These are phyloP conservation scores for Hyaloscypha bicolor DNA, from an alignment of 495 filamentous ascomycete species.

Conservation along the genomic window DNA sequence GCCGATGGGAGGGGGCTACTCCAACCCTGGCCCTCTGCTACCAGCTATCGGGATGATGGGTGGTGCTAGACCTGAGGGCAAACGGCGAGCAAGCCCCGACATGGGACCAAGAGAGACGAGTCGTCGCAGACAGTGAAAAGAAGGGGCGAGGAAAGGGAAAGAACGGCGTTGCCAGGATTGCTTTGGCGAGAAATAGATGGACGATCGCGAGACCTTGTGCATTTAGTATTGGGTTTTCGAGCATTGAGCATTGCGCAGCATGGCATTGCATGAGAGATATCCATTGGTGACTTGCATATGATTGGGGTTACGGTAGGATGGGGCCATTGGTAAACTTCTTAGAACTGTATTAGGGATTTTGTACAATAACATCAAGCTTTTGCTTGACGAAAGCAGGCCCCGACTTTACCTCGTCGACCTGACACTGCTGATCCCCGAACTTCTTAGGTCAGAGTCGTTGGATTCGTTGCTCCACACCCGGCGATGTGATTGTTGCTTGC, in stretches of 20 bases:
- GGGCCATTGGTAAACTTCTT: conserved; percentile 15
- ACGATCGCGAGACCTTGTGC: conserved; percentile 11
- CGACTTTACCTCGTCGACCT: not conserved
- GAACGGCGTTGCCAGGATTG: conserved; percentile 12
- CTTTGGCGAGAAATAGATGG: not conserved
- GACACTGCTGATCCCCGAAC: not conserved
- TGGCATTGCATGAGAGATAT: conserved; percentile 27
- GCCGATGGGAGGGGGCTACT: conserved; percentile 33
- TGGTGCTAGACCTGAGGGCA: conserved; percentile 15
- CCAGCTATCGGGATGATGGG: conserved; percentile 36
- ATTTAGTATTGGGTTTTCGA: not conserved
- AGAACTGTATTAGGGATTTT: conserved; percentile 27
- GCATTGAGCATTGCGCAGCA: conserved; percentile 26
- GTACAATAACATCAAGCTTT: conserved; percentile 16
- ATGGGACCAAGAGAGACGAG: conserved; percentile 42
- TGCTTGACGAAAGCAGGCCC: not conserved
- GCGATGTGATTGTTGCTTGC: not conserved
- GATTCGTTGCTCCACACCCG: no score
- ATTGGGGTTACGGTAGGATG: conserved; percentile 4
- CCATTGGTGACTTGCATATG: conserved; percentile 28
- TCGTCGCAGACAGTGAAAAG: conserved; percentile 42
- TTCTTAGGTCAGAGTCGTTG: no score
- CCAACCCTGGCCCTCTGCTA: conserved; percentile 46
- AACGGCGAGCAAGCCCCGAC: conserved; percentile 38
- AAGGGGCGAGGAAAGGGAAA: not conserved